Evolutionary conservation across 768 basidiomycete species (phyloP), one percentile per base, ranked within the genome.

Genomic region (Calvatia gigantea): DNA sequence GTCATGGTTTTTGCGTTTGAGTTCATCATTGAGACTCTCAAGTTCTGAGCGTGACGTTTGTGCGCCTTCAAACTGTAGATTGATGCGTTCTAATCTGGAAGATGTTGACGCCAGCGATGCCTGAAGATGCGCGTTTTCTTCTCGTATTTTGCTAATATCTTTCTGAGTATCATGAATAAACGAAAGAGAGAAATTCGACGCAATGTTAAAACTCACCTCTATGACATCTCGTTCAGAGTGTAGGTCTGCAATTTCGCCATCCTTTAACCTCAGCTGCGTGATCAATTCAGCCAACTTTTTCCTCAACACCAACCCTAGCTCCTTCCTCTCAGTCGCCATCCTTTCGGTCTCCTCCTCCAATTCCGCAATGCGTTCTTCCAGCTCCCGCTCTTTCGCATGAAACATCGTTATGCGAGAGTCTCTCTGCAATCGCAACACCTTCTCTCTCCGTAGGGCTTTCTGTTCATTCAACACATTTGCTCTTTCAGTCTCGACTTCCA

Each of bases 361-460:
- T 33, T 80, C 75, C 21, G 70, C 73, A 7, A 87, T 66, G 57
- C 74, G 76, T 38, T 69, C 65, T 61, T 87, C 83, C 43, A 88
- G 68, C 60, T 85, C 84, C 12, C 73, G 71, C 61, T 89, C 88
- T 47, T 75, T 75, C 17, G 75, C 75, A 66, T 86, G 84, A 62
- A 87, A 90, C 69, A 82, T 76, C n/a, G 77, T 80, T 49, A 91
- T 78, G 64, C 80, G 79, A 62, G 74, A 82, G 57, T 92, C 89
- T 54, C 87, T 73, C 63, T 86, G 84, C 33, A 87, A 60, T 42
- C 80, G 69, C 48, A 79, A 74, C 31, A 88, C 61, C 51, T 81
- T 83, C 70, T 89, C 87, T 58, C 69, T 69, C 59, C 87, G 73
- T 43, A 75, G 67, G 14, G 70, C 66, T 42, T 84, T 82, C 68